A percentile compares a stretch with the other conserved stretches of the same genome.
These are phyloP conservation scores for Thielaviopsis musarum DNA, from an alignment of 2,329 filamentous ascomycete genomes.

Conservation along the genomic window DNA sequence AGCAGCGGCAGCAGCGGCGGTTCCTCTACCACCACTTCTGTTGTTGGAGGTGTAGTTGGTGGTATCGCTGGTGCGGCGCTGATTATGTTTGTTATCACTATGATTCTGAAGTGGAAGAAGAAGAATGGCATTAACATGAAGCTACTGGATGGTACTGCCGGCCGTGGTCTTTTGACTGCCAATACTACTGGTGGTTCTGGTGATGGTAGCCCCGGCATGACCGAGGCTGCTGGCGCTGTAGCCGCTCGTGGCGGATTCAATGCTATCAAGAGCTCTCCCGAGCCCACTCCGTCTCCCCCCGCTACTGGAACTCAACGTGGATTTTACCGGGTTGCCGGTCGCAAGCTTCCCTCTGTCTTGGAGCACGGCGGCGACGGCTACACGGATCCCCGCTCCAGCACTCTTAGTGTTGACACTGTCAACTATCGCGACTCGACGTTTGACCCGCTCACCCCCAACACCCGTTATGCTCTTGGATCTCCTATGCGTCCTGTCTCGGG, in stretches of 20 bases:
- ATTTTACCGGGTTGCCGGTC: constrained; percentile 48
- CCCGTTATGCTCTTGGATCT: constrained; percentile 34
- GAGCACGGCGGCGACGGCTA: constrained; percentile 47
- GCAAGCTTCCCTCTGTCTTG: constrained; percentile 46
- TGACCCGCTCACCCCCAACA: constrained; percentile 23
- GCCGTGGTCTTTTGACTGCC: constrained; percentile 10
- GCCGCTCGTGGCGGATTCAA: constrained; percentile 13
- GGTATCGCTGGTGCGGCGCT: constrained; percentile 41
- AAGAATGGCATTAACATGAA: constrained; percentile 27
- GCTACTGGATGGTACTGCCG: constrained; percentile 24
- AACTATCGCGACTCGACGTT: constrained; percentile 14
- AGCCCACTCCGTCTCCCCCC: constrained; percentile 15
- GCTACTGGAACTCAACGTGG: constrained; percentile 31
- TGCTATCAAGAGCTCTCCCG: constrained; percentile 4
- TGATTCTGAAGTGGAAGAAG: constrained; percentile 39
- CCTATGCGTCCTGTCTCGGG: constrained; percentile 45
- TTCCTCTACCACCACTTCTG: constrained; percentile 13
- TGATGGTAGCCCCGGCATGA: too few relatives aligned
- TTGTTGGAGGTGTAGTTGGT: constrained; percentile 41
- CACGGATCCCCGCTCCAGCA: constrained; percentile 29
- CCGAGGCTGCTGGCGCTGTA: too few relatives aligned
- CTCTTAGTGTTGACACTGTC: constrained; percentile 22
- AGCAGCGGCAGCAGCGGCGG: background rate
- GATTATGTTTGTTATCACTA: constrained; percentile 34
- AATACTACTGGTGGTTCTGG: too few relatives aligned